Conservation (phyloP, 2,329 filamentous ascomycete genomes). For the Diplodia seriata region DNA sequence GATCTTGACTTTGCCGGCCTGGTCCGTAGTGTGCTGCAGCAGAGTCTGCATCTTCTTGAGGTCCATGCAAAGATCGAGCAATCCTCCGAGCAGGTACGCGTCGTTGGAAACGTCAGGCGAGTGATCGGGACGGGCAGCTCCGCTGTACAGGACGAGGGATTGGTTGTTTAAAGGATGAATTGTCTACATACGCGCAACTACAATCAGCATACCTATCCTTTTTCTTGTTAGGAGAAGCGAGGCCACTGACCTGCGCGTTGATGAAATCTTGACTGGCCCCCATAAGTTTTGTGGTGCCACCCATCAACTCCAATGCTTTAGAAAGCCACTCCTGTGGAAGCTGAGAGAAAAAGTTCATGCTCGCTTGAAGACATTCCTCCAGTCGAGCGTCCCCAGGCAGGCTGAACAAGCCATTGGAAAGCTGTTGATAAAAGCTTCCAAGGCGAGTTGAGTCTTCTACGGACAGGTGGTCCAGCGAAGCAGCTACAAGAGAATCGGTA, state of each 20-base stretch:
- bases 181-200: slow-evolving; percentile 40
- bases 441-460: slow-evolving; percentile 41
- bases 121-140: not conserved
- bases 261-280: slow-evolving; percentile 28
- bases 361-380: not conserved
- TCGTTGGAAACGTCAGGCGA: not conserved
- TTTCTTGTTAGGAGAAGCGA: slow-evolving; percentile 29
- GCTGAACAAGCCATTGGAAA: slow-evolving; percentile 32
- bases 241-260: slow-evolving; percentile 35
- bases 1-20: slow-evolving; percentile 24
- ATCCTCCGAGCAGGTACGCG: slow-evolving; percentile 23
- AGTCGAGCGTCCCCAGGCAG: not conserved
- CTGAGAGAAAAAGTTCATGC: slow-evolving; percentile 40
- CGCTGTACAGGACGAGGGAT: slow-evolving; percentile 45
- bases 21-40: slow-evolving; percentile 2
- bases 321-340: slow-evolving; percentile 38
- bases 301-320: not conserved
- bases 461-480: slow-evolving; percentile 47
- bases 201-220: slow-evolving; percentile 31
- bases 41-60: slow-evolving; percentile 17
- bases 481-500: slow-evolving; percentile 34
- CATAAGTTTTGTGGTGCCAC: not conserved
- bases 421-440: slow-evolving; percentile 44
- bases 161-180: slow-evolving; percentile 58
- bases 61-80: slow-evolving; percentile 28